A percentile compares a stretch with the other conserved stretches of the same genome.
phyloP scores from a whole-genome alignment of 1,284 basidiomycete genomes.

The Meripilus lineatus region DNA sequence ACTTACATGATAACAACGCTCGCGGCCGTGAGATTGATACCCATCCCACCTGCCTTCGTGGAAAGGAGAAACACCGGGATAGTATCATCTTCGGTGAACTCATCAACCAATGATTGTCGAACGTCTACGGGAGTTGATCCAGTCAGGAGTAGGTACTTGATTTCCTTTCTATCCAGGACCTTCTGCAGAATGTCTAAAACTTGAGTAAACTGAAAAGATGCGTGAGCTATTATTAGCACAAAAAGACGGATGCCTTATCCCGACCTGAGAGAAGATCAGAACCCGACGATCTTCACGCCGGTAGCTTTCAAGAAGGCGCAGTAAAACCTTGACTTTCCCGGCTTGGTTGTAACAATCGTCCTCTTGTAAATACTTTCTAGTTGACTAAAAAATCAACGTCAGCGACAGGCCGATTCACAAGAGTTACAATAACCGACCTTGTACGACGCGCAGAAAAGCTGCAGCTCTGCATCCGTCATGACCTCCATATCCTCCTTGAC shows the following conservation, averaged over 20 bases:
- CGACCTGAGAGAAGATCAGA: slow-evolving; percentile 89
- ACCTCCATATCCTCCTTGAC: slow-evolving; percentile 92
- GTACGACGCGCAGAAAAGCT: slow-evolving; percentile 76
- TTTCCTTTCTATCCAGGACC: slow-evolving; percentile 74
- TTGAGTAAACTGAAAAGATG: slow-evolving; percentile 76
- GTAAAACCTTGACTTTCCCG: slow-evolving; percentile 81
- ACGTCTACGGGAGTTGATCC: slow-evolving; percentile 94
- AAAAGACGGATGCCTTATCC: too few relatives aligned
- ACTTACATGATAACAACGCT: slow-evolving; percentile 86
- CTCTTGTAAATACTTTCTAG: slow-evolving; percentile 73
- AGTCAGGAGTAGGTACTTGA: slow-evolving; percentile 86
- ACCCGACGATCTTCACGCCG: slow-evolving; percentile 73
- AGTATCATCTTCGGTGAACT: slow-evolving; percentile 91
- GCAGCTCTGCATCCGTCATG: slow-evolving; percentile 94
- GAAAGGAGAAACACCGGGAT: slow-evolving; percentile 94
- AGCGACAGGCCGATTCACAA: slow-evolving; percentile 6
- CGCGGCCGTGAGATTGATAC: slow-evolving; percentile 89
- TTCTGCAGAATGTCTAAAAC: slow-evolving; percentile 90
- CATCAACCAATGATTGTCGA: slow-evolving; percentile 90
- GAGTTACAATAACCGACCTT: slow-evolving; percentile 45
- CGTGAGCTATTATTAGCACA: neutral
- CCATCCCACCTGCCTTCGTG: slow-evolving; percentile 92
- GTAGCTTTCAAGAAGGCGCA: slow-evolving; percentile 72
- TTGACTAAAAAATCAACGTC: slow-evolving; percentile 48
- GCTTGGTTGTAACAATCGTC: slow-evolving; percentile 81